phyloP scores from a whole-genome alignment of 352 stramenopile genomes.

The Thalassiosira hispida region DNA sequence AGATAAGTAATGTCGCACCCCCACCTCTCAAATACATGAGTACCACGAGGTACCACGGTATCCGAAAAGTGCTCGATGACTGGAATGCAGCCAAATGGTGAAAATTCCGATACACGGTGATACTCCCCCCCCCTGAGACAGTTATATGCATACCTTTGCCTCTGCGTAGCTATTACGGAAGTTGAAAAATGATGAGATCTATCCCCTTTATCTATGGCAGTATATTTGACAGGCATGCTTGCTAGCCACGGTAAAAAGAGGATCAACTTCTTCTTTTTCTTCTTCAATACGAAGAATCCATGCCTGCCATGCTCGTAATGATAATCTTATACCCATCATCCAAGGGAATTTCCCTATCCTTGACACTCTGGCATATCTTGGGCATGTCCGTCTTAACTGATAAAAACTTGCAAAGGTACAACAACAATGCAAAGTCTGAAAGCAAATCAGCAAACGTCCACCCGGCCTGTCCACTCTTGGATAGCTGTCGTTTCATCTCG shows the following conservation, averaged over 20 bases:
- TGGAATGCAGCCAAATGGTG: slow-evolving; percentile 20
- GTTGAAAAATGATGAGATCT: too few relatives aligned
- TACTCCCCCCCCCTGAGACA: slow-evolving; percentile 14
- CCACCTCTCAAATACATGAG: slow-evolving; percentile 1
- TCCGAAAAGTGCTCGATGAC: slow-evolving; percentile 15
- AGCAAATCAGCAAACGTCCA: slow-evolving; percentile 91
- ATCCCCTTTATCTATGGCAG: too few relatives aligned
- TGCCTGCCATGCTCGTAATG: slow-evolving; percentile 93
- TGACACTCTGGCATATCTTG: slow-evolving; percentile 91
- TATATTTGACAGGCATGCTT: too few relatives aligned
- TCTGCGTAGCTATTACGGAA: background rate
- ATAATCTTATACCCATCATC: slow-evolving; percentile 95
- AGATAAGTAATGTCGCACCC: background rate
- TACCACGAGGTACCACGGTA: slow-evolving; percentile 11
- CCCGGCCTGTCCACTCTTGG: slow-evolving; percentile 82
- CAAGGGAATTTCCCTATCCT: slow-evolving; percentile 88
- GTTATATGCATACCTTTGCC: slow-evolving; percentile 14
- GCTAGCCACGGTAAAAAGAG: too few relatives aligned
- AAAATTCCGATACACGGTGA: slow-evolving; percentile 20
- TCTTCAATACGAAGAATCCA: slow-evolving; percentile 77
- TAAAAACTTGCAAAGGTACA: slow-evolving; percentile 94
- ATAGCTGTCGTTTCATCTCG: slow-evolving; percentile 93
- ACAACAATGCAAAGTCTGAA: slow-evolving; percentile 94
- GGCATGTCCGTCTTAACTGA: slow-evolving; percentile 91
- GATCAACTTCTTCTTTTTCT: too few relatives aligned